A percentile compares a stretch with the other conserved stretches of the same genome.
Conservation (phyloP, 352 stramenopile genomes). For the Globisporangium polare region DNA sequence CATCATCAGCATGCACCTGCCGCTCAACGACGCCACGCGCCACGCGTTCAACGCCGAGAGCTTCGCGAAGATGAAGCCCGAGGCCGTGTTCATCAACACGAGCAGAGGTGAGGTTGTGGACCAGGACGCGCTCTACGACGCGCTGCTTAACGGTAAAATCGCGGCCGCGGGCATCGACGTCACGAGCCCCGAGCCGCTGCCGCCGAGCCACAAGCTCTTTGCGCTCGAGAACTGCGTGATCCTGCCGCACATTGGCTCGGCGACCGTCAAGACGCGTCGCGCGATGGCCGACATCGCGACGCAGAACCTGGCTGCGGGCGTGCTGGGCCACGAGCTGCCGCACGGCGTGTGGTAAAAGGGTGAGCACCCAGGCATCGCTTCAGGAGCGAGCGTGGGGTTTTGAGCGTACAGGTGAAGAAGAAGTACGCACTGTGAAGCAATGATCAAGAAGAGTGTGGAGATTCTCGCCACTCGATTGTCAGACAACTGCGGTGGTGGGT, state of each 20-base stretch:
- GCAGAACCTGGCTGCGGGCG: constrained; percentile 50
- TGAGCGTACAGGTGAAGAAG: background rate
- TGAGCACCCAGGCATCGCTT: background rate
- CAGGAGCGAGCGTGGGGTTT: background rate
- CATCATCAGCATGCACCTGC: constrained; percentile 85
- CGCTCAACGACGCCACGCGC: constrained; percentile 70
- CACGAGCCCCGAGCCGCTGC: constrained; percentile 88
- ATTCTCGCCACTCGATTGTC: background rate
- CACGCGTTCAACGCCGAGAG: constrained; percentile 67
- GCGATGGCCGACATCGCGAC: constrained; percentile 77
- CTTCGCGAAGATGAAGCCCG: constrained; percentile 79
- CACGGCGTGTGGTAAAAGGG: constrained; percentile 33
- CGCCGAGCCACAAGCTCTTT: constrained; percentile 68
- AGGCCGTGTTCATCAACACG: constrained; percentile 91
- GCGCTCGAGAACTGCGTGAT: constrained; percentile 57
- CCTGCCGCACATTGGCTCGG: constrained; percentile 45
- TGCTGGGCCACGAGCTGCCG: constrained; percentile 35
- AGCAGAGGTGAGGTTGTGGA: constrained; percentile 89
- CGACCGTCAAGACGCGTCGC: constrained; percentile 48
- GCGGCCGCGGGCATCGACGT: constrained; percentile 79
- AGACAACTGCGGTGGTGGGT: background rate
- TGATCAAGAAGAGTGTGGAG: background rate
- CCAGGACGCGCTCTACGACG: constrained; percentile 64
- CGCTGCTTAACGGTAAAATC: constrained; percentile 38
- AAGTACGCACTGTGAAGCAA: background rate